Evolutionary conservation across 192 early-diverging fungal genomes (phyloP).

Genomic region (Coemansia sp.): DNA sequence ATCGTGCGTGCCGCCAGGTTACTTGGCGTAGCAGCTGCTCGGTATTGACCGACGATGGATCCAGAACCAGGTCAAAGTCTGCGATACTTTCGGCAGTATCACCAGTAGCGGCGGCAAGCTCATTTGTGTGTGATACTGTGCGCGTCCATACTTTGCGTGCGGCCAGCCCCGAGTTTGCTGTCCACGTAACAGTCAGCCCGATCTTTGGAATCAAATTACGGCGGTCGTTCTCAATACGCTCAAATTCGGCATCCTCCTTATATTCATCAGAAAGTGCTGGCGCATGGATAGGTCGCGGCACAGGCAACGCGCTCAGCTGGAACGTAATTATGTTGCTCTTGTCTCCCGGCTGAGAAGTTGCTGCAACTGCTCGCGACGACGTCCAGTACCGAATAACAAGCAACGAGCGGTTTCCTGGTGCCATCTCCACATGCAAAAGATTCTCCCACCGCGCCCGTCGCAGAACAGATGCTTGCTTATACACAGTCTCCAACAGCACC

Average conservation of each 20-base stretch:
- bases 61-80: constrained; percentile 22
- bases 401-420: constrained; percentile 16
- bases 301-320: constrained; percentile 20
- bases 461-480: constrained; percentile 56
- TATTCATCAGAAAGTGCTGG: neutral
- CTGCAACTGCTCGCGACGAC: constrained; percentile 18
- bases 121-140: constrained; percentile 31
- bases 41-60: constrained; percentile 26
- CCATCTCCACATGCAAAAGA: constrained; percentile 42
- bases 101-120: constrained; percentile 1
- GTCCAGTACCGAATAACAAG: constrained; percentile 48
- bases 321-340: constrained; percentile 30
- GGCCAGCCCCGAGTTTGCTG: constrained; percentile 29
- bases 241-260: constrained; percentile 18
- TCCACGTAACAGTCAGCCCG: constrained; percentile 37
- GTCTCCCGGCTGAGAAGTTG: neutral
- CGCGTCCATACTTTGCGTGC: constrained; percentile 30
- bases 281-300: constrained; percentile 49
- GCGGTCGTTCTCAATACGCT: constrained; percentile 39
- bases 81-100: neutral
- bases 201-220: constrained; percentile 45
- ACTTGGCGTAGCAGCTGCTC: constrained; percentile 39
- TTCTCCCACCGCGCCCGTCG: constrained; percentile 48
- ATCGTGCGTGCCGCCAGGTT: constrained; percentile 40
- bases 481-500: constrained; percentile 69